A percentile compares a stretch with the other conserved stretches of the same genome.
phyloP scores from a whole-genome alignment of 2,329 filamentous ascomycete species.

The Venturia asperata region DNA sequence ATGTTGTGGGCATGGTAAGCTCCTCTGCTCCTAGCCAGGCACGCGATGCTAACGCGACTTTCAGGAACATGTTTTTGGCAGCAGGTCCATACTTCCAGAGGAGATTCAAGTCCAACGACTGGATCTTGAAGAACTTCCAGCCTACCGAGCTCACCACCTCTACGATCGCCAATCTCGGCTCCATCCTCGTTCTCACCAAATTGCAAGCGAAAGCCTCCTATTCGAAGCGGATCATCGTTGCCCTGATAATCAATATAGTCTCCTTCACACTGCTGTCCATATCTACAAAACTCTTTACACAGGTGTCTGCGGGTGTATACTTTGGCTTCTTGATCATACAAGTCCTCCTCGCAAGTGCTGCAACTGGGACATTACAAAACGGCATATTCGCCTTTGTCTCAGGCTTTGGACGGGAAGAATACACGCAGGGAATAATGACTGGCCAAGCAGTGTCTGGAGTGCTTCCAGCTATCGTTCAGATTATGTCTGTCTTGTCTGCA shows the following conservation, averaged over 20 bases:
- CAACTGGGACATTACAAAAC: constrained; percentile 83
- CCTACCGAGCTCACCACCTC: constrained; percentile 81
- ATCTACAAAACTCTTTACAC: constrained; percentile 65
- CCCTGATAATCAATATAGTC: constrained; percentile 68
- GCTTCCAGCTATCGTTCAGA: constrained; percentile 78
- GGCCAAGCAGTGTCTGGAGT: constrained; percentile 91
- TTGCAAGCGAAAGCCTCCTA: constrained; percentile 81
- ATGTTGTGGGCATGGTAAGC: constrained; percentile 96
- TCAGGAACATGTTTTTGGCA: constrained; percentile 96
- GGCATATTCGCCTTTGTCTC: constrained; percentile 88
- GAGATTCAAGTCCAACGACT: constrained; percentile 65
- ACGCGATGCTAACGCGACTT: constrained; percentile 20
- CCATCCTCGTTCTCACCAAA: constrained; percentile 70
- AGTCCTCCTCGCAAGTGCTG: constrained; percentile 71
- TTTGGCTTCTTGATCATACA: constrained; percentile 75
- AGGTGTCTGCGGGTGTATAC: constrained; percentile 58
- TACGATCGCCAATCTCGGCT: constrained; percentile 70
- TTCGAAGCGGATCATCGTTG: constrained; percentile 71
- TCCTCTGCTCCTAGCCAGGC: constrained; percentile 25
- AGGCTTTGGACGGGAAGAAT: constrained; percentile 76
- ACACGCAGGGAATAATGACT: constrained; percentile 93
- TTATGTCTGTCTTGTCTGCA: constrained; percentile 69
- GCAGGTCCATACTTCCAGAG: constrained; percentile 87
- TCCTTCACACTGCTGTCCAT: constrained; percentile 72
- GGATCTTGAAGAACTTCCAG: constrained; percentile 77